phyloP scores from a whole-genome alignment of 768 basidiomycete species.

The Mycena epipterygia region DNA sequence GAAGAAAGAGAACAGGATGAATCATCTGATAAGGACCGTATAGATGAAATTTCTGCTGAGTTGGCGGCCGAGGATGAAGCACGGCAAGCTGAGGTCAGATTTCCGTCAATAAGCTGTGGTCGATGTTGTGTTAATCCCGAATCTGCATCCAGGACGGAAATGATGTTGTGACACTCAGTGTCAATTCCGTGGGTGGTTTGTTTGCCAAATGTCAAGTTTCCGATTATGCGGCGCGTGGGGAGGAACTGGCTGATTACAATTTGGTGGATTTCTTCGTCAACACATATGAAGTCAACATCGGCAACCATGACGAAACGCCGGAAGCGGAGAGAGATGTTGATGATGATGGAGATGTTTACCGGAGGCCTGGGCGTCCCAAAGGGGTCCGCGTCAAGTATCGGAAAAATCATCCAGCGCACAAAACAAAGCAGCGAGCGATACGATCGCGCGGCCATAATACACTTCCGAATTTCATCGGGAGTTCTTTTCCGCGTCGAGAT shows the following conservation, averaged over 20 bases:
- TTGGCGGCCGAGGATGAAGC: background rate
- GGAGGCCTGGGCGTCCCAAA: constrained; percentile 22
- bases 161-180: constrained; percentile 12
- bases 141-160: constrained; percentile 19
- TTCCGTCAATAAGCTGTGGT: background rate
- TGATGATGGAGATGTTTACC: constrained; percentile 12
- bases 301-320: background rate
- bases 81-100: background rate
- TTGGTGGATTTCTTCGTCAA: constrained; percentile 46
- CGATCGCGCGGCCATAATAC: constrained; percentile 46
- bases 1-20: too few relatives aligned
- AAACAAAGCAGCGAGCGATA: constrained; percentile 21
- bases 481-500: constrained; percentile 48
- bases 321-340: too few relatives aligned
- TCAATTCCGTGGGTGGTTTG: constrained; percentile 27
- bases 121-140: background rate
- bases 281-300: constrained; percentile 47
- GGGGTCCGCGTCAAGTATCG: constrained; percentile 32
- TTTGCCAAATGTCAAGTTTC: constrained; percentile 37
- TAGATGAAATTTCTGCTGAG: background rate
- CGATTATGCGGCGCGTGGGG: constrained; percentile 45
- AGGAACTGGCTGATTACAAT: constrained; percentile 31
- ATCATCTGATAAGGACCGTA: background rate
- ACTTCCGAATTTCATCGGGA: constrained; percentile 53
- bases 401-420: constrained; percentile 8